Evolutionary conservation across 1,284 basidiomycete genomes (phyloP), one percentile per base, ranked within the genome.

Genomic region (Ceratobasidium sp.): DNA sequence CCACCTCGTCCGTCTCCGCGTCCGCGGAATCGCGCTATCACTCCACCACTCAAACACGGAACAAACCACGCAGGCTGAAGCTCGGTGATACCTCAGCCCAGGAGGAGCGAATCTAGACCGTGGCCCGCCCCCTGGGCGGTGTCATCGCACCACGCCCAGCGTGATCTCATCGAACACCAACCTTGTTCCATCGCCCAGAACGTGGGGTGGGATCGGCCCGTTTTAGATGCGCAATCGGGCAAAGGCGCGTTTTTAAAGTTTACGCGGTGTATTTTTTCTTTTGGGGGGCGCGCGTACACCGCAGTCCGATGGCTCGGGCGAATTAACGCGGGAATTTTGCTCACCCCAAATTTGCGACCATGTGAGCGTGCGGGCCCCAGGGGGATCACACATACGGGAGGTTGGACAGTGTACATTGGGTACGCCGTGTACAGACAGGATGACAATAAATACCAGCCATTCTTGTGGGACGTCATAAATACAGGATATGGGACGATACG

Each of bases 371-470:
- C 1, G 6, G 39, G 13, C n/a, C 37, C 31, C 22, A 37, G 59
- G 59, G 39, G 29, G 59, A 2, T 48, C 9, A 37, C 11, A 22
- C 14, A 8, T 41, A 13, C 11, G 22, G 5, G 59, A 27, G 39
- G 61, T 11, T 8, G 29, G 7, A 63, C 8, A 63, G 8, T 29
- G 39, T 46, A 63, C 19, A 27, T 63, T 63, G n/a, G 61, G 16
- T 19, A n/a, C 4, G 41, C 27, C 61, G 39, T 31, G 61, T 63
- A 63, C 61, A 63, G 22, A 61, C 59, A 61, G 14, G 22, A 63
- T 43, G 41, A 48, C 16, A 63, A 63, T 58, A 58, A 63, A 63
- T 63, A 63, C 61, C 61, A 63, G 61, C 61, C 61, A 48, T 41
- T 27, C 9, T 8, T 16, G 41, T 46, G 22, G 61, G 27, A 22